Conservation (phyloP, 768 basidiomycete genomes). For the Terana coerulea region DNA sequence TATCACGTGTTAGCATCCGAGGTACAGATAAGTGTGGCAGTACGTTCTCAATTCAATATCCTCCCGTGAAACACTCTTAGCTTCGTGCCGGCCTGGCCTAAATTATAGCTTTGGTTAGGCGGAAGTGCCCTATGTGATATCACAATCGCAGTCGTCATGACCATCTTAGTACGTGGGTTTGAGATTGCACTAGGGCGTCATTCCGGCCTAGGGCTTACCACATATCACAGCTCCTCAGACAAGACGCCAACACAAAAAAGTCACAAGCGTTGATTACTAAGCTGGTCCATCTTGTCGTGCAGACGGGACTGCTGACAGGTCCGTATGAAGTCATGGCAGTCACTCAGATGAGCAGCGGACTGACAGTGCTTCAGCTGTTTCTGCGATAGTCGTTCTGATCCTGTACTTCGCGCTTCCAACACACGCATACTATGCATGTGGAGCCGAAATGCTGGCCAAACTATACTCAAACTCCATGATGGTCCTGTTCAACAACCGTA, state of each 20-base stretch:
- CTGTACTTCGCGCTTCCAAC: not conserved
- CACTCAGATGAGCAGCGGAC: no score
- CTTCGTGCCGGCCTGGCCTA: no score
- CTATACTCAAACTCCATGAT: constrained; percentile 8
- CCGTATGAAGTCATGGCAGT: not conserved
- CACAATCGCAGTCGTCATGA: constrained; percentile 24
- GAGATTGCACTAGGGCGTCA: no score
- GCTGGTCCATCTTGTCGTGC: not conserved
- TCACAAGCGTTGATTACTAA: not conserved
- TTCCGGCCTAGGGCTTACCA: no score
- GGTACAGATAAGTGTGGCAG: not conserved
- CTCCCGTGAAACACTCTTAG: no score
- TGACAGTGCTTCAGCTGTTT: not conserved
- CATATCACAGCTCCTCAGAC: not conserved
- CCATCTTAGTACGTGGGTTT: constrained; percentile 19
- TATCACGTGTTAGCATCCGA: not conserved
- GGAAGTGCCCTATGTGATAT: constrained; percentile 21
- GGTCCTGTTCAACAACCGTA: constrained; percentile 8
- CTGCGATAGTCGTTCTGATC: not conserved
- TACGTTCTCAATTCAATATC: no score
- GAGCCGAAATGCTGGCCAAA: constrained; percentile 1
- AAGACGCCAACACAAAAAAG: not conserved
- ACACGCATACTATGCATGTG: not conserved
- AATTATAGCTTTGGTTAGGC: constrained; percentile 21
- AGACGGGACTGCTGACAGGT: constrained; percentile 8